phyloP scores from a whole-genome alignment of 768 basidiomycete genomes.

The Podaxis sp. region DNA sequence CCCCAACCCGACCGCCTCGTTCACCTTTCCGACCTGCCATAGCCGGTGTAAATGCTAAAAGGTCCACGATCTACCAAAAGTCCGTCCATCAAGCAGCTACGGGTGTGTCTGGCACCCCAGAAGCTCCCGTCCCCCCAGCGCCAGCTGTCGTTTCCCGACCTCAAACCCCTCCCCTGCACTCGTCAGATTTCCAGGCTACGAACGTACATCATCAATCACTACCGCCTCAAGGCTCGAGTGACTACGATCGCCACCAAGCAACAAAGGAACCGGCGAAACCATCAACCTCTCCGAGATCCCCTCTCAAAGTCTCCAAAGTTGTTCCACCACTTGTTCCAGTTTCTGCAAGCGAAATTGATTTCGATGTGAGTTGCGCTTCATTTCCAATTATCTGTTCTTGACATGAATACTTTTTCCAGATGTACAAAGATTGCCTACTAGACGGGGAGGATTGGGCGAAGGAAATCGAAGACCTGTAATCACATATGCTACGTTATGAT shows the following conservation, averaged over 20 bases:
- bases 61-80: not conserved
- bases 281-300: not conserved
- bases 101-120: not conserved
- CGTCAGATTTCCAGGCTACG: not conserved
- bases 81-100: not conserved
- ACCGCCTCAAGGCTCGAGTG: not conserved
- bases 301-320: constrained; percentile 21
- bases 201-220: not conserved
- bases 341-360: constrained; percentile 17
- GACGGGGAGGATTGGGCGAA: constrained; percentile 31
- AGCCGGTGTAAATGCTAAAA: not conserved
- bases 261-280: not conserved
- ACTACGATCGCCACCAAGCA: too few species aligned
- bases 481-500: not conserved
- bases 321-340: constrained; percentile 23
- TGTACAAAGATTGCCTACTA: constrained; percentile 36
- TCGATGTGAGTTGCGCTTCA: constrained; percentile 17
- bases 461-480: constrained; percentile 26
- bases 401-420: constrained; percentile 16
- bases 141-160: not conserved
- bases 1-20: not conserved
- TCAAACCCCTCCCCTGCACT: not conserved
- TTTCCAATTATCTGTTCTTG: not conserved
- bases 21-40: not conserved
- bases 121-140: not conserved